Base-by-base conservation (phyloP, 1,139 yeast species). In the Zygosaccharomyces sapae region DNA sequence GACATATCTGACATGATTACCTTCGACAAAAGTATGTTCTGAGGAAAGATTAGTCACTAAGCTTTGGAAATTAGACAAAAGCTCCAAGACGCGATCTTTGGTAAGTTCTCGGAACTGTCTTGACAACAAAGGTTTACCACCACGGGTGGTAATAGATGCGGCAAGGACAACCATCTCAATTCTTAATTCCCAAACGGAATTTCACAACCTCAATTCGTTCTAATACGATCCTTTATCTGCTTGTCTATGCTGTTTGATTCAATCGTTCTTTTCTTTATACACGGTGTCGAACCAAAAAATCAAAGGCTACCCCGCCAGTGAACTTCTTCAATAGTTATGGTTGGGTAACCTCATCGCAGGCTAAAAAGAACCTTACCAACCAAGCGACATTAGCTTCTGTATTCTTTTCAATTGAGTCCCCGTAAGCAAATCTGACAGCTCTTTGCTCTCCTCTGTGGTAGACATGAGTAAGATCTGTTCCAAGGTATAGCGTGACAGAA, bases 21-120 rank as follows among this genome's bases (percentile, higher is more conserved):
- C 96, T 68, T 94, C 98, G 36, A 89, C 95, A 4, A 95, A 86
- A 42, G 98, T 92, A 66, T 90, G 96, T 70, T 89, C 96, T 43
- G 86, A 77, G 49, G 84, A 80, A 36, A 77, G 71, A 52, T 78
- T 81, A 45, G 87, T 77, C 50, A 90, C 79, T 60, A 92, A 75
- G 54, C 83, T 74, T 45, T 97, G 96, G 69, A 92, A 89, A 59
- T 83, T 85, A 34, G 97, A 85, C 63, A 94, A 74, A 56, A 92
- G 74, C 40, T 89, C 86, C 41, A 95, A 84, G 60, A 90, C 90
- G 57, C 95, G 77, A 63, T 90, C 96, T 65, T 83, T 84, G 43
- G 87, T 76, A 60, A 92, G 71, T 56, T 89, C 97, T 54, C 83
- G 79, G 71, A 92, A 94, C 71, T 89, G 98, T 65, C 99, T 82